These are phyloP conservation scores for Tuber microsphaerosporum DNA, from an alignment of 495 filamentous ascomycete species.

Conservation along the genomic window DNA sequence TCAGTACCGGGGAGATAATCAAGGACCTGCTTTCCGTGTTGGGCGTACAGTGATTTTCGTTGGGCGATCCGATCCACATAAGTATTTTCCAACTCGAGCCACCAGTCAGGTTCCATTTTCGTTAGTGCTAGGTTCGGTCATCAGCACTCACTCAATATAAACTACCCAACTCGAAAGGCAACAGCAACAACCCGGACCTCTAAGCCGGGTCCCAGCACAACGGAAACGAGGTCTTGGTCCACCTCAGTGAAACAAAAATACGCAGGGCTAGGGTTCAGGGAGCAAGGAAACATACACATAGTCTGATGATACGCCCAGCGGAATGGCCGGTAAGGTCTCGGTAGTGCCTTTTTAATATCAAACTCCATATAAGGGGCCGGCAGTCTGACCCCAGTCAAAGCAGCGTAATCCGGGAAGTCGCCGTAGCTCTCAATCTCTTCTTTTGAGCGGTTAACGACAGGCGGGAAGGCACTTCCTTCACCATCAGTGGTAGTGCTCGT, in stretches of 20 bases:
- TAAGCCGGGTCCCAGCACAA: neutral
- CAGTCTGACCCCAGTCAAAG: constrained; percentile 68
- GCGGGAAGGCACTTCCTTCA: constrained; percentile 1
- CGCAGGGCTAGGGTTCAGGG: neutral
- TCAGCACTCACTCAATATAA: constrained; percentile 22
- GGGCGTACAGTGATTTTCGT: constrained; percentile 60
- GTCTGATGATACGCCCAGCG: constrained; percentile 88
- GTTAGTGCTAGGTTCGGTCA: constrained; percentile 54
- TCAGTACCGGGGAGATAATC: constrained; percentile 69
- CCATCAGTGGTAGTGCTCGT: constrained; percentile 4
- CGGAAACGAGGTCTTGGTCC: neutral
- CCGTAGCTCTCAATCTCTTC: constrained; percentile 67
- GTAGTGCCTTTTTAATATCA: constrained; percentile 56
- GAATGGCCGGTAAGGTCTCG: constrained; percentile 73
- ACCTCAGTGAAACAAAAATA: neutral
- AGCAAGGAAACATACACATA: constrained; percentile 62
- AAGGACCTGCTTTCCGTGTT: constrained; percentile 59
- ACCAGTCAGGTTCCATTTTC: constrained; percentile 80
- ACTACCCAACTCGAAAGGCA: neutral
- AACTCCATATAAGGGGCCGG: constrained; percentile 61
- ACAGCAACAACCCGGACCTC: neutral
- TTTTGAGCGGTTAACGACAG: constrained; percentile 43
- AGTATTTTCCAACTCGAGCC: constrained; percentile 78
- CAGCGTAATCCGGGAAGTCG: constrained; percentile 76
- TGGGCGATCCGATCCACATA: constrained; percentile 65